Percentiles rank a stretch among this genome's conserved stretches.
phyloP scores from a whole-genome alignment of 305 asterid species.

The Salvia sclarea region DNA sequence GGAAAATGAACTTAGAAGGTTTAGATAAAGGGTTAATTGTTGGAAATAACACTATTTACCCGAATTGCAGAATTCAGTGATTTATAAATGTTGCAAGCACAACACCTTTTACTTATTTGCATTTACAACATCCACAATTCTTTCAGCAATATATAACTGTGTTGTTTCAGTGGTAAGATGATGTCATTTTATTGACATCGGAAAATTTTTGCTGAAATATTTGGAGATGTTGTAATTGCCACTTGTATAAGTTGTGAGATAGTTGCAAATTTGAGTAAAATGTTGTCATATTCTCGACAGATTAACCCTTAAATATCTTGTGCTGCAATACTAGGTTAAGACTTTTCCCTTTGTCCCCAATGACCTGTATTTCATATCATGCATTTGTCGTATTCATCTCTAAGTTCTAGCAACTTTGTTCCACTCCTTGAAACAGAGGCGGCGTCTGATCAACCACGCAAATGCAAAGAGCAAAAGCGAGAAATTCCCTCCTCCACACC shows the following conservation, averaged over 20 bases:
- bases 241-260: neutral
- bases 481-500: slow-evolving; percentile 88
- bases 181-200: too few relatives aligned
- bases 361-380: neutral
- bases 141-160: too few relatives aligned
- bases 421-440: slow-evolving; percentile 50
- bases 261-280: neutral
- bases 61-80: too few relatives aligned
- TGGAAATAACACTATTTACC: too few relatives aligned
- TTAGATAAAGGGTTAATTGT: neutral
- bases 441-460: slow-evolving; percentile 68
- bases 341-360: too few relatives aligned
- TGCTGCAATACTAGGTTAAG: neutral
- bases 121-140: too few relatives aligned
- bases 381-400: neutral
- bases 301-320: neutral
- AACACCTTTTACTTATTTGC: too few relatives aligned
- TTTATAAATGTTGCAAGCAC: too few relatives aligned
- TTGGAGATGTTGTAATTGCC: neutral
- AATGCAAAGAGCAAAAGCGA: slow-evolving; percentile 91
- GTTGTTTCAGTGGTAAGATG: neutral
- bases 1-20: neutral
- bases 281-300: too few relatives aligned
- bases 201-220: neutral
- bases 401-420: neutral